These are phyloP conservation scores for Irpex lacteus DNA, from an alignment of 1,284 basidiomycete species.

Conservation along the genomic window DNA sequence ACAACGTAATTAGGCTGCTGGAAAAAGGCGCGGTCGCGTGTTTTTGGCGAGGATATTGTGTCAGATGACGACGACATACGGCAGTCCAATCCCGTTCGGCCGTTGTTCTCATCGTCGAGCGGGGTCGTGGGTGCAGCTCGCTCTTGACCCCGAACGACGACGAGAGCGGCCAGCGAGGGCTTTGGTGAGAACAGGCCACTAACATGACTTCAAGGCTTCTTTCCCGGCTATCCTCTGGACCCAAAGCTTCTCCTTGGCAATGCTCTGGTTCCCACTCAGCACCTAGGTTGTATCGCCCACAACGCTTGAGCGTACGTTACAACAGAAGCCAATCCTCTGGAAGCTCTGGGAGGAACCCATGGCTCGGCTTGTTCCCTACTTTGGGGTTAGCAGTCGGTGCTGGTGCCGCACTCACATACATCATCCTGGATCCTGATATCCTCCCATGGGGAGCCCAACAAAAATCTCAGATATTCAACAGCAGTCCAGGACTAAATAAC, in stretches of 20 bases:
- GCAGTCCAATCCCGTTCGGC: background rate
- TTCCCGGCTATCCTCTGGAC: background rate
- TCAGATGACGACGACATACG: background rate
- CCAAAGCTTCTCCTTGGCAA: background rate
- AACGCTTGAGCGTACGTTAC: background rate
- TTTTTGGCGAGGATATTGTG: background rate
- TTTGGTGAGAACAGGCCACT: background rate
- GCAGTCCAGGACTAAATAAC: background rate
- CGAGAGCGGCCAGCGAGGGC: background rate
- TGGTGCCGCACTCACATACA: background rate
- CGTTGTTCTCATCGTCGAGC: background rate
- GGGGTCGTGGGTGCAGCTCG: background rate
- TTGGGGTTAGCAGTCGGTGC: background rate
- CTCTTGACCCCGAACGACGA: background rate
- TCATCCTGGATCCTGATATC: background rate
- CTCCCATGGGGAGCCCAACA: background rate
- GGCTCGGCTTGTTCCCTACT: background rate
- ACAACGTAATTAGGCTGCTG: background rate
- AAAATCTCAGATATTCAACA: background rate
- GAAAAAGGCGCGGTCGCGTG: background rate
- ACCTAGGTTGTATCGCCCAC: background rate
- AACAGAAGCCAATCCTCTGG: background rate
- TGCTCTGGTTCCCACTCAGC: background rate
- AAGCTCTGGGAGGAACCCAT: background rate
- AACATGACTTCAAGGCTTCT: background rate